Conservation (phyloP, 108 stramenopile species). For the Skeletonema costatum region DNA sequence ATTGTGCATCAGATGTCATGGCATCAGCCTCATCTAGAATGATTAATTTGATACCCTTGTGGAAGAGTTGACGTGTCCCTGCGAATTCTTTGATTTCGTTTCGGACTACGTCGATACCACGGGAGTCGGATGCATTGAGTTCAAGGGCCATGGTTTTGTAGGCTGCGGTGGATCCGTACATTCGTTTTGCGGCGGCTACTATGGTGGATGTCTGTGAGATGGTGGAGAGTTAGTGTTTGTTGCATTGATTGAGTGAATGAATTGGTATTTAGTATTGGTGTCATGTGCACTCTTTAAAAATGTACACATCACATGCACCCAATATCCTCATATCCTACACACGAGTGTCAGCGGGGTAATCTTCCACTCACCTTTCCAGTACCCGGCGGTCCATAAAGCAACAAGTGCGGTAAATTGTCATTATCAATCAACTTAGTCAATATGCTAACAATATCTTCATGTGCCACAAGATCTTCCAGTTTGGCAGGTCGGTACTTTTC, state of each 20-base stretch:
- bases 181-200: conserved; percentile 91
- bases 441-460: conserved; percentile 89
- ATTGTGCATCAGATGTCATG: conserved; percentile 95
- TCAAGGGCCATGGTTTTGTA: conserved; percentile 92
- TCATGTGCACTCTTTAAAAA: not conserved
- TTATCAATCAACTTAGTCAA: conserved; percentile 84
- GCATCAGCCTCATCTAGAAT: conserved; percentile 95
- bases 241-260: not conserved
- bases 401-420: conserved; percentile 90
- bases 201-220: conserved; percentile 85
- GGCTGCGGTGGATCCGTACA: conserved; percentile 79
- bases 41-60: conserved; percentile 86
- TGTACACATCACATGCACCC: not conserved
- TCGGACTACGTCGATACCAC: conserved; percentile 92
- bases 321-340: not conserved
- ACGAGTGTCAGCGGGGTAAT: not conserved
- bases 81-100: conserved; percentile 97
- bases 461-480: conserved; percentile 93
- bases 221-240: not conserved
- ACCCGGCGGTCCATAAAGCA: conserved; percentile 93
- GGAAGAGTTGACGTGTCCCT: conserved; percentile 89
- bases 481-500: conserved; percentile 93
- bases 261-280: not conserved
- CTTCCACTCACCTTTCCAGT: conserved; percentile 48
- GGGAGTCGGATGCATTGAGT: conserved; percentile 86